Percentiles rank a stretch among this genome's conserved stretches.
phyloP scores from a whole-genome alignment of 768 basidiomycete species.

The Lyophyllum decastes region DNA sequence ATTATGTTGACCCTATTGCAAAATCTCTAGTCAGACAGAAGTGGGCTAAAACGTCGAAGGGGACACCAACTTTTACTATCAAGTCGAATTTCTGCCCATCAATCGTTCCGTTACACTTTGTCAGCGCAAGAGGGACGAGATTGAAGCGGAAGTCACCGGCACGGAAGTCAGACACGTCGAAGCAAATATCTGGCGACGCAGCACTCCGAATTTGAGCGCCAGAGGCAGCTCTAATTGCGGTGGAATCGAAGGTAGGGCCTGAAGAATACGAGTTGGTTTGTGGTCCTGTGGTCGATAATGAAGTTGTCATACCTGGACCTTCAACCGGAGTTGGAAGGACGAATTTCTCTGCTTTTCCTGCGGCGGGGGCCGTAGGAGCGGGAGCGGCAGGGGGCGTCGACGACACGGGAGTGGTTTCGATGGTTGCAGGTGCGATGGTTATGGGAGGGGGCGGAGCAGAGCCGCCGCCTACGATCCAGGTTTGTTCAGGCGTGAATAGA shows the following conservation, averaged over 20 bases:
- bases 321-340: conserved; percentile 19
- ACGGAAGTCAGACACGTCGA: conserved; percentile 31
- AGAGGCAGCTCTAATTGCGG: conserved; percentile 24
- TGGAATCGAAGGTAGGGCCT: conserved; percentile 23
- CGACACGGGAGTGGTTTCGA: no score
- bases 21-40: neutral
- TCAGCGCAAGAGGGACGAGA: conserved; percentile 29
- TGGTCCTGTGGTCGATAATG: neutral
- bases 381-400: neutral
- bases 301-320: conserved; percentile 14
- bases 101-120: conserved; percentile 24
- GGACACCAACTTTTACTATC: conserved; percentile 24
- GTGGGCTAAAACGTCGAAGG: conserved; percentile 19
- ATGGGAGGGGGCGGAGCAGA: neutral
- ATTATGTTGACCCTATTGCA: conserved; percentile 26
- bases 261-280: neutral
- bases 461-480: conserved; percentile 21
- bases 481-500: conserved; percentile 26
- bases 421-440: neutral
- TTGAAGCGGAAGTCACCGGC: conserved; percentile 32
- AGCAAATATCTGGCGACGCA: conserved; percentile 24
- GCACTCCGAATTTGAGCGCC: conserved; percentile 20
- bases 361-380: neutral
- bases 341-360: conserved; percentile 15
- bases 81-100: conserved; percentile 34